These are phyloP conservation scores for Chlorella variabilis DNA, from an alignment of 163 green algal species.

Conservation along the genomic window DNA sequence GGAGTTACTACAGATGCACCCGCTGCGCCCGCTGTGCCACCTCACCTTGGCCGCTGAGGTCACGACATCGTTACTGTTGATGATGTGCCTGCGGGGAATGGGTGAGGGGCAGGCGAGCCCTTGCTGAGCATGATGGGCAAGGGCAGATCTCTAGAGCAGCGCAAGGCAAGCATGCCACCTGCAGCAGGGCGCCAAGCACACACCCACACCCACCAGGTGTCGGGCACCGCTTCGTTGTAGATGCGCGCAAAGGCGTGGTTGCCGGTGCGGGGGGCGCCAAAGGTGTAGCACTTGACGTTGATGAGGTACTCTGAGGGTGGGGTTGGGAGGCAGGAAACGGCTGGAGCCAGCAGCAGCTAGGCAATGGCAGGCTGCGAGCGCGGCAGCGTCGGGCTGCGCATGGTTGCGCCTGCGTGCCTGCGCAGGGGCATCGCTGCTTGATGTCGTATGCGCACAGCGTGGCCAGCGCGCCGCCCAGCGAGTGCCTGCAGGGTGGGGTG, in stretches of 20 bases:
- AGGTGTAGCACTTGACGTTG: slow-evolving; percentile 26
- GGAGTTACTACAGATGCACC: too few species aligned
- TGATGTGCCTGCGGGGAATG: slow-evolving; percentile 53
- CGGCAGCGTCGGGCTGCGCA: too few species aligned
- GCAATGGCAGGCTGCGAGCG: too few species aligned
- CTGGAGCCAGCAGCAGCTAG: too few species aligned
- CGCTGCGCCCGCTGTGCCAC: too few species aligned
- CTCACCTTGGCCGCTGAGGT: slow-evolving; percentile 46
- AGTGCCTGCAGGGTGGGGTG: slow-evolving; percentile 39
- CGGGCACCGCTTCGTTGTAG: slow-evolving; percentile 38
- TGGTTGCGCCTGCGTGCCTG: too few species aligned
- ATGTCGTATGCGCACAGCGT: slow-evolving; percentile 56
- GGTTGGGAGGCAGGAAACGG: too few species aligned
- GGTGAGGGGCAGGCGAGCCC: too few species aligned
- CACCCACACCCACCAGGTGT: slow-evolving; percentile 49
- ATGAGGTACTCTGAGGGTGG: slow-evolving; percentile 4
- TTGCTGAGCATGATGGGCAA: neutral
- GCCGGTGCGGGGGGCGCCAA: slow-evolving; percentile 64
- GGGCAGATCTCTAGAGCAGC: too few species aligned
- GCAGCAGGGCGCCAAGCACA: too few species aligned
- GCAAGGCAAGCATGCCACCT: too few species aligned
- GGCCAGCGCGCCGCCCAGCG: slow-evolving; percentile 67
- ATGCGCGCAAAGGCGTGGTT: slow-evolving; percentile 57
- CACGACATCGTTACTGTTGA: slow-evolving; percentile 53
- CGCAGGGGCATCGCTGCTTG: slow-evolving; percentile 19